Evolutionary conservation across 345 rosid genomes (phyloP), one percentile per base, ranked within the genome.

Genomic region (Syzygium aqueum): DNA sequence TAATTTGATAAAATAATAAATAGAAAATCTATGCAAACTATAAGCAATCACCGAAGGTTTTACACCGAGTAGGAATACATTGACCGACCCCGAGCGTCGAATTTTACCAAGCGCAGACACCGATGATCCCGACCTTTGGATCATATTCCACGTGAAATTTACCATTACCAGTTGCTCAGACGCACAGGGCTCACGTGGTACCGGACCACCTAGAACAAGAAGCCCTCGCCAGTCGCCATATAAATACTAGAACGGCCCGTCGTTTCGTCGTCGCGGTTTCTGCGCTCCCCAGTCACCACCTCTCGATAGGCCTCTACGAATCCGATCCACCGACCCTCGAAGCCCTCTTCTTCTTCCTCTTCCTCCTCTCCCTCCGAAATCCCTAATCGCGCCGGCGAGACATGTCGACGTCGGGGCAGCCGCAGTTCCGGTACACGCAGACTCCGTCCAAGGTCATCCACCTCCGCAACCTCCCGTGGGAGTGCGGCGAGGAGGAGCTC

Each of bases 391-490:
- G 49, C 25, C 49, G 80, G 49, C 37, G 22, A 73, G 80, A 73
- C 19, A 95, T 95, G 99, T 95, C 97, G 83, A 92, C 94, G 86
- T 95, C 96, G 46, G 94, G 96, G 43, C 98, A 94, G 88, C 94
- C 94, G 6, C 99, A 96, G 92, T 97, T 97, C 90, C 91, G 99
- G 25, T 96, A 96, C 91, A 96, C 99, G 22, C 99, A 97, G 90
- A 95, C 99, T 49, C 98, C 98, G 59, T 97, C 98, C 77, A 97
- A 97, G 93, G 99, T 97, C 43, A 92, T 97, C 84, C 99, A 97
- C 88, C 95, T 97, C 40, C 94, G 99, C 83, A 97, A 96, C 91
- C 96, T 97, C 11, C 99, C 99, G 1, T 97, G 98, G 99, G 98
- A 97, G 90, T 95, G 99, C 86, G 53, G 92, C 19, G 99, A 96